Evolutionary conservation across 495 filamentous ascomycete species (phyloP).

Genomic region (Annulohypoxylon nitens): DNA sequence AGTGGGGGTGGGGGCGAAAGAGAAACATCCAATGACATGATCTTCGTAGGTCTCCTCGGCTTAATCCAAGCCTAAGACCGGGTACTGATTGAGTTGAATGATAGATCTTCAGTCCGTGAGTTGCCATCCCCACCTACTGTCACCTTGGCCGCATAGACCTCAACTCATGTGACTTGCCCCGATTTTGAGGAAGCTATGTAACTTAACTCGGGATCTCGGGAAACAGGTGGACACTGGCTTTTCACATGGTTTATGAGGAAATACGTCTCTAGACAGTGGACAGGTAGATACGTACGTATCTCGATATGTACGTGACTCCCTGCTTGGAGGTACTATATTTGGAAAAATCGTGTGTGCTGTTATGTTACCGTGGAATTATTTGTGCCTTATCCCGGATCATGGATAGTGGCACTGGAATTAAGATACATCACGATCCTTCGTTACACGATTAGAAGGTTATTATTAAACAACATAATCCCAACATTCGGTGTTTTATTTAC

Average conservation of each 20-base stretch:
- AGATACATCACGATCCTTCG: no score
- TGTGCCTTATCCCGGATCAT: neutral
- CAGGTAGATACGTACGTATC: neutral
- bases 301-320: no score
- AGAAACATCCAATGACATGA: conserved; percentile 2
- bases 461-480: neutral
- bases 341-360: neutral
- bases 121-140: conserved; percentile 19
- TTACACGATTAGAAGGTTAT: neutral
- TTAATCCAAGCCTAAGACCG: neutral
- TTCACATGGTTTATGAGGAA: neutral
- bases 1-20: neutral
- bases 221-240: neutral
- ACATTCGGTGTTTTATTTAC: conserved; percentile 13
- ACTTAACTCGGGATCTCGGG: neutral
- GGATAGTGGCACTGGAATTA: no score
- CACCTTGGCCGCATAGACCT: conserved; percentile 32
- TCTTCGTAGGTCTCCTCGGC: neutral
- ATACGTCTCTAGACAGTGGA: neutral
- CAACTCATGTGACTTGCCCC: conserved; percentile 34
- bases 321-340: neutral
- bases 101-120: conserved; percentile 14
- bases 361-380: neutral
- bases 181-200: neutral
- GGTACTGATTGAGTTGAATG: conserved; percentile 7